phyloP scores from a whole-genome alignment of 225 moss, liverwort and hornwort genomes.

The Bryoerythrophyllum caledonicum region DNA sequence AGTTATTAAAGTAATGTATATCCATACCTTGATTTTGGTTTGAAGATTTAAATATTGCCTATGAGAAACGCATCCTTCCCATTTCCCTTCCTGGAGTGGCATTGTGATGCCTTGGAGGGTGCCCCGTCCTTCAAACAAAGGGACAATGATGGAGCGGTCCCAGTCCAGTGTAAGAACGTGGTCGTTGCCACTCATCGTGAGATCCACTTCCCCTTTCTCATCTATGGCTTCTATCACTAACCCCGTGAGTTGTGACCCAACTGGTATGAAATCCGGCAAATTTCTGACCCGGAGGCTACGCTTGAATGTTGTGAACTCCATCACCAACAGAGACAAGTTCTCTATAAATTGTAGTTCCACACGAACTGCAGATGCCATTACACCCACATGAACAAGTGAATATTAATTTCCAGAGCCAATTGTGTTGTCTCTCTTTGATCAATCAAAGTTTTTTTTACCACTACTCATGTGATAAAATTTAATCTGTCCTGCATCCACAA shows the following conservation, averaged over 20 bases:
- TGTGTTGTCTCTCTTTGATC: too few species aligned
- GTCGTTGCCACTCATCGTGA: conserved; percentile 21
- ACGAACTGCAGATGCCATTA: conserved; percentile 24
- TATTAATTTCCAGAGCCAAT: not conserved
- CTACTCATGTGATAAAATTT: too few species aligned
- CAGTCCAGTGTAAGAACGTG: conserved; percentile 32
- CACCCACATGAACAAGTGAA: not conserved
- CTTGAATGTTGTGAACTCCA: conserved; percentile 12
- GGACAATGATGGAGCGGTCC: conserved; percentile 20
- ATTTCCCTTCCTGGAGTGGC: not conserved
- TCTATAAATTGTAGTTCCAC: conserved; percentile 21
- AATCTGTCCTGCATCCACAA: too few species aligned
- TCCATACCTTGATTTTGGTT: conserved; percentile 17
- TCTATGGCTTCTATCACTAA: conserved; percentile 35
- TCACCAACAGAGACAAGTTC: conserved; percentile 12
- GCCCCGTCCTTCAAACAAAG: conserved; percentile 30
- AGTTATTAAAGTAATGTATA: not conserved
- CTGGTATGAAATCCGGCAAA: not conserved
- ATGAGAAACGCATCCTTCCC: conserved; percentile 32
- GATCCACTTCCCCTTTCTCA: conserved; percentile 35
- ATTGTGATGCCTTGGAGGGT: conserved; percentile 29
- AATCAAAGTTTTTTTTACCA: too few species aligned
- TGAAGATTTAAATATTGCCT: conserved; percentile 24
- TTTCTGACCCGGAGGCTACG: conserved; percentile 27
- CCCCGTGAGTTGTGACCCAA: conserved; percentile 25